phyloP scores from a whole-genome alignment of 495 filamentous ascomycete genomes.

The Xylaria cubensis region DNA sequence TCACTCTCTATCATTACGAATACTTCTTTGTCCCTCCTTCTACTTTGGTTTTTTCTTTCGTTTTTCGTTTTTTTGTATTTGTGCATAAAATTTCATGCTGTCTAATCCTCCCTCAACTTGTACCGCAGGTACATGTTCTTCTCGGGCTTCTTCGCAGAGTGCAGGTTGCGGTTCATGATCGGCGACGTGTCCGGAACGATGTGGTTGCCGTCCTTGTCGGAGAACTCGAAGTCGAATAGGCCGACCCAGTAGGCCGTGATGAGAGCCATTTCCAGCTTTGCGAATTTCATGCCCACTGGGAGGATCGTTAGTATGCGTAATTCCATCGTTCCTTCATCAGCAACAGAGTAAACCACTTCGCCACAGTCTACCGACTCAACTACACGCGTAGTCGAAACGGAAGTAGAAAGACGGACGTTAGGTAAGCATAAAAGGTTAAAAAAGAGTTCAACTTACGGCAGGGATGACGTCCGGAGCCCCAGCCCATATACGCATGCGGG shows the following conservation, averaged over 20 bases:
- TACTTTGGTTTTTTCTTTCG: too few relatives aligned
- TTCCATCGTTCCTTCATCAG: not conserved
- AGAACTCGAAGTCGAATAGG: conserved; percentile 41
- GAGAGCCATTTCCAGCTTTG: conserved; percentile 55
- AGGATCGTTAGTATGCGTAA: not conserved
- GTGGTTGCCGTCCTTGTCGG: conserved; percentile 33
- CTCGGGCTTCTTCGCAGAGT: conserved; percentile 30
- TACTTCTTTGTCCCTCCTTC: not conserved
- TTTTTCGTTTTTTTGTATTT: not conserved
- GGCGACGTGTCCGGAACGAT: conserved; percentile 11
- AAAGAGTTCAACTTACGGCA: conserved; percentile 37
- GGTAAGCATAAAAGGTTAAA: not conserved
- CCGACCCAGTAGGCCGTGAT: conserved; percentile 51
- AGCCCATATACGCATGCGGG: conserved; percentile 48
- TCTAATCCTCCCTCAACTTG: conserved; percentile 26
- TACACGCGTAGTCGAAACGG: not conserved
- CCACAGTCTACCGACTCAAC: not conserved
- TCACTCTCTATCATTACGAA: not conserved
- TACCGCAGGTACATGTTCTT: conserved; percentile 34
- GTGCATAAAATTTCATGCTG: not conserved
- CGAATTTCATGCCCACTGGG: conserved; percentile 49
- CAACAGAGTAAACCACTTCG: not conserved
- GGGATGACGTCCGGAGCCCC: conserved; percentile 54
- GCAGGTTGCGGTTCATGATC: conserved; percentile 24
- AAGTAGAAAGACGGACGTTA: too few relatives aligned